Base-by-base conservation (phyloP, 768 basidiomycete genomes). In the Pulveroboletus frians region DNA sequence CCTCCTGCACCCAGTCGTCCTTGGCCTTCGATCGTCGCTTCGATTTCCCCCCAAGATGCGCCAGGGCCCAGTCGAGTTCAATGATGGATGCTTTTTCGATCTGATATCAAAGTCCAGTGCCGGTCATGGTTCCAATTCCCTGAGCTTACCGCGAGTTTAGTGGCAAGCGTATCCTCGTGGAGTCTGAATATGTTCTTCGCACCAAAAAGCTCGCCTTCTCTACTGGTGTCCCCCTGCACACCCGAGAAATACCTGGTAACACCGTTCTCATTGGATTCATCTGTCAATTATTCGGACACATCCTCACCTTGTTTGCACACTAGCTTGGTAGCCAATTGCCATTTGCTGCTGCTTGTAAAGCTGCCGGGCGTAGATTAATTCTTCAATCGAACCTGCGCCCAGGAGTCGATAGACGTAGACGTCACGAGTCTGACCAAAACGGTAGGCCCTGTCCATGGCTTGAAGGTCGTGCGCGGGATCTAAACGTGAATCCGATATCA, bases 381-480 rank as follows among this genome's bases (percentile, higher is more conserved):
- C 91, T 59, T 93, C 91, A 11, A 93, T 75, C 7, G 89, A 88
- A 3, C 92, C 92, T 3, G 90, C 89, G 1, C 87, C 90, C 14
- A 95, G 73, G 7, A 95, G 74, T 31, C 92, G 79, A 59, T 83
- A 91, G 1, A 94, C 91, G 1, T 79, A 74, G 18, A 95, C 92
- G 58, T 93, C 85, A 17, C 91, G 84, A 1, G 77, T 82, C 66
- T 95, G 92, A 13, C 92, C 92, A 52, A 91, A 88, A 5, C 89
- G 80, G 62, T 85, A 92, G 1, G 88, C 89, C 47, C 80, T 77
- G 52, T 92, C 91, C 86, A 90, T 90, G 3, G 91, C 90, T 64
- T 92, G 95, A 8, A 97, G 69, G 63, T 99, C 95, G 57, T 96
- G 89, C 0, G 94, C 91, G 5, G 95, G 95, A 68, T 97, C 92